Percentiles rank a stretch among this genome's conserved stretches.
Conservation (phyloP, 148 eudicot species). For the Cornus controversa region DNA sequence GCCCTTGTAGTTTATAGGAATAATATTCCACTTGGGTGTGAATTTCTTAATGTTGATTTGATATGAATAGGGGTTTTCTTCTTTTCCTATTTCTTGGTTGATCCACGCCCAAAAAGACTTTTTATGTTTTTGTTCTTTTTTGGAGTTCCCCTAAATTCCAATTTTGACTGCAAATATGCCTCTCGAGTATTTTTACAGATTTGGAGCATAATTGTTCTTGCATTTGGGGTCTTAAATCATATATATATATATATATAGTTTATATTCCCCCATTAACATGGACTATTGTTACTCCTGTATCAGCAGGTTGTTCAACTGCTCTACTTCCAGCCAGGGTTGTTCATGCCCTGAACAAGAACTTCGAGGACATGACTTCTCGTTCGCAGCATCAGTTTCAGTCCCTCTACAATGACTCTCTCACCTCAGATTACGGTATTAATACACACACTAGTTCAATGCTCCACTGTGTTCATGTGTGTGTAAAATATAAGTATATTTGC, state of each 20-base stretch:
- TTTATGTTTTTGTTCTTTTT: too few species aligned
- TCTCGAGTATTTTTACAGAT: too few species aligned
- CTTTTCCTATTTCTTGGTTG: background rate
- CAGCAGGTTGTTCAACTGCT: slow-evolving; percentile 39
- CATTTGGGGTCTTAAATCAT: background rate
- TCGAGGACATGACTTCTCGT: slow-evolving; percentile 22
- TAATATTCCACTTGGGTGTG: background rate
- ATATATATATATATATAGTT: too few species aligned
- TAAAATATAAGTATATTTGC: background rate
- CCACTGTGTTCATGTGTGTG: background rate
- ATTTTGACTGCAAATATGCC: background rate
- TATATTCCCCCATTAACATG: background rate
- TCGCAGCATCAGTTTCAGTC: background rate
- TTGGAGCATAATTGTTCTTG: background rate
- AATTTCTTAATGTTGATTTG: too few species aligned
- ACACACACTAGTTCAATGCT: too few species aligned
- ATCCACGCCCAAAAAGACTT: too few species aligned
- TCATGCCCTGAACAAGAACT: slow-evolving; percentile 36
- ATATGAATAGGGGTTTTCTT: background rate
- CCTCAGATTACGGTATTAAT: background rate
- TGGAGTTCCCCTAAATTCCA: background rate
- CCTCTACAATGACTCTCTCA: background rate
- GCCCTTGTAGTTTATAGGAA: background rate
- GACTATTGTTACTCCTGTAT: background rate
- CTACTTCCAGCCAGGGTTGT: slow-evolving; percentile 34